These are phyloP conservation scores for Mimosa pudica DNA, from an alignment of 306 rosid genomes.

Conservation along the genomic window DNA sequence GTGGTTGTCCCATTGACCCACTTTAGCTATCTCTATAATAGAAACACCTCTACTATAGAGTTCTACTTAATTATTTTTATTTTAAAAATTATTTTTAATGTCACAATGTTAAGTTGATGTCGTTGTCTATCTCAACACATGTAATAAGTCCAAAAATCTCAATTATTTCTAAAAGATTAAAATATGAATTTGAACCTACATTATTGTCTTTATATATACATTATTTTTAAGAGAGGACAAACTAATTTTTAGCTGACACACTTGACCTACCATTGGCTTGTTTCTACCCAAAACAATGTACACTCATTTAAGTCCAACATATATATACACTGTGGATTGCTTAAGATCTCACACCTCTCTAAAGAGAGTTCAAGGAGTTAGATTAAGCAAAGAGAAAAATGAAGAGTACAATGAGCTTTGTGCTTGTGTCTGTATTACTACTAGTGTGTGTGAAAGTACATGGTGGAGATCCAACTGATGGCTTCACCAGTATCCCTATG, in stretches of 20 bases:
- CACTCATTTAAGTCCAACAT: neutral
- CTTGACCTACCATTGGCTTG: neutral
- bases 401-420: neutral
- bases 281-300: neutral
- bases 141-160: neutral
- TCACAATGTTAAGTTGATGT: neutral
- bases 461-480: constrained; percentile 48
- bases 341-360: neutral
- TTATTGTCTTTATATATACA: neutral
- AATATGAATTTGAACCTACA: neutral
- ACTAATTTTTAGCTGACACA: neutral
- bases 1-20: neutral
- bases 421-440: constrained; percentile 19
- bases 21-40: neutral
- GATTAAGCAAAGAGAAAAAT: constrained; percentile 7
- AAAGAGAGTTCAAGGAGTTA: neutral
- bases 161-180: too few relatives aligned
- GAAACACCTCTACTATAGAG: neutral
- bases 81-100: too few relatives aligned
- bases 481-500: constrained; percentile 50
- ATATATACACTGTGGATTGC: neutral
- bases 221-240: neutral
- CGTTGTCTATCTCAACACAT: neutral
- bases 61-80: neutral
- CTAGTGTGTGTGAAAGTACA: neutral